Evolutionary conservation across 73 alveolate genomes (phyloP), one percentile per base, ranked within the genome.

Genomic region (Diophrys sp.): DNA sequence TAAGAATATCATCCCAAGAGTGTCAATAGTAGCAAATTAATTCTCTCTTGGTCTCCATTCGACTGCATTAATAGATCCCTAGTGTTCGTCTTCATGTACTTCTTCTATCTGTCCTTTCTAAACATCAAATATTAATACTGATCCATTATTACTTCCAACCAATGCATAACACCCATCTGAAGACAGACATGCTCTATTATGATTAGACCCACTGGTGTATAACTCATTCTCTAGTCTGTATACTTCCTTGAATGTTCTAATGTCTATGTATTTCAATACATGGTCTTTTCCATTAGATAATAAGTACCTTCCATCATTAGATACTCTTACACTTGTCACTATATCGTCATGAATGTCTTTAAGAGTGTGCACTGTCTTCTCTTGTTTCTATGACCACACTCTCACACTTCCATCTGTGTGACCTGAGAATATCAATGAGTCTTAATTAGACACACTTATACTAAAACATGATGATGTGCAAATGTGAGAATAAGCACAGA

Each of bases 371-470:
- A 79, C 29, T 28, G 53, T 23, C 33, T 85, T 85, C n/a, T 67
- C 78, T 26, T 75, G 25, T 31, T 85, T 78, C 0, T 74, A 29
- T 23, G 84, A 79, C 85, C 86, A 86, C 11, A 86, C 54, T 54
- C 94, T 74, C 18, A 88, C 57, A 23, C 82, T 67, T n/a, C 92
- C 92, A 78, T 88, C 95, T 8, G 72, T 74, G 76, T 88, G 95
- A 0, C 84, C 91, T 33, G 83, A 44, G 28, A 88, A 88, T 2
- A 88, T 77, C 2, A 67, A 29, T 1, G 81, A 25, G 53, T 88
- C 95, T 0, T 80, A 44, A 18, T 55, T 81, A 0, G 88, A 73
- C 2, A 78, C 31, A 74, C 76, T 74, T 18, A 88, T 26, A 23
- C 82, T 80, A 71, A 84, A 83, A 69, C 91, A 84, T 2, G 77